Conservation (phyloP, 345 rosid species). For the Noccaea bulbosa region DNA sequence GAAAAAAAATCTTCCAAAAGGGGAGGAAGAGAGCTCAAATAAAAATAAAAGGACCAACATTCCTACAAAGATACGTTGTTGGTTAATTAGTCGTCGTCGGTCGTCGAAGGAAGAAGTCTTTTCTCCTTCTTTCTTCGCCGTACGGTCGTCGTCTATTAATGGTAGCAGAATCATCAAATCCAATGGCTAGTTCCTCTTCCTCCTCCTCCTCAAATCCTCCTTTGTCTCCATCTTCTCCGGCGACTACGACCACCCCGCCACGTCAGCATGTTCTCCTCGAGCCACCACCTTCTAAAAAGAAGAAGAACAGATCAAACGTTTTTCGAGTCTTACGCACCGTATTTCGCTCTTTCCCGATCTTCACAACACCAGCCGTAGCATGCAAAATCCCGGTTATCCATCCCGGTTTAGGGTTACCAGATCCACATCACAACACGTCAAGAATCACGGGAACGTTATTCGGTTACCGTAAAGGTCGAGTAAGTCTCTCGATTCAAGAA, state of each 20-base stretch:
- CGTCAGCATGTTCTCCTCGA: constrained; percentile 46
- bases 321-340: constrained; percentile 60
- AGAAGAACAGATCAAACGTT: constrained; percentile 49
- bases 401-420: constrained; percentile 44
- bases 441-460: constrained; percentile 54
- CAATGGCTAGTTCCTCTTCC: constrained; percentile 23
- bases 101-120: constrained; percentile 33
- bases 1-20: constrained; percentile 7
- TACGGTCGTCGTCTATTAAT: constrained; percentile 30
- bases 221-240: constrained; percentile 4
- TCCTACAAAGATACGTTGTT: constrained; percentile 14
- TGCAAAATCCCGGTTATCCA: constrained; percentile 63
- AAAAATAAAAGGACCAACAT: background rate
- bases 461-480: constrained; percentile 54
- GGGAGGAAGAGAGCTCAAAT: constrained; percentile 18
- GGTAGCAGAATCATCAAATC: background rate
- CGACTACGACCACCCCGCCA: background rate
- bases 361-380: constrained; percentile 45
- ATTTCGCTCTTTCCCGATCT: constrained; percentile 76
- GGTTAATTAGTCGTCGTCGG: constrained; percentile 33
- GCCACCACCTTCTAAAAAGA: constrained; percentile 51
- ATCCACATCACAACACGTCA: constrained; percentile 38
- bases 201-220: constrained; percentile 25
- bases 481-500: constrained; percentile 52
- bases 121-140: constrained; percentile 34